Conservation (phyloP, 2,329 filamentous ascomycete species). For the Colletotrichum chlorophyti region DNA sequence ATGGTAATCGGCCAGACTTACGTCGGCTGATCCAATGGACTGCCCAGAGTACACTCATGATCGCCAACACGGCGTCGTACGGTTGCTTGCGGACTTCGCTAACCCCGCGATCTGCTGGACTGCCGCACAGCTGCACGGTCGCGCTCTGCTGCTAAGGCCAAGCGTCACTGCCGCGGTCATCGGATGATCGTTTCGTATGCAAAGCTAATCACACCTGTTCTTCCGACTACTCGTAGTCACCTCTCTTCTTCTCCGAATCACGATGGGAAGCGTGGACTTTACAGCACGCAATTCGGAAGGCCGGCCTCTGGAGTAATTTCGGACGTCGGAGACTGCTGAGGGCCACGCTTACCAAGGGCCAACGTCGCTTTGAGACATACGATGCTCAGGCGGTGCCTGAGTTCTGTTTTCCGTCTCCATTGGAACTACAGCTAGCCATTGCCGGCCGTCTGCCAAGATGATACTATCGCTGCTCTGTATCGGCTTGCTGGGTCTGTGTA, state of each 20-base stretch:
- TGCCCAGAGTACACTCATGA: background rate
- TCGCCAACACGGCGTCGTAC: constrained; percentile 4
- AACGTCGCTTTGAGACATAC: background rate
- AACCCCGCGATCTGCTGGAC: too few species aligned
- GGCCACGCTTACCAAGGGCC: background rate
- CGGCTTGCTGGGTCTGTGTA: constrained; percentile 22
- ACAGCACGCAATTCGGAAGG: too few species aligned
- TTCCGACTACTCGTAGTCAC: constrained; percentile 13
- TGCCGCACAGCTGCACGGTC: too few species aligned
- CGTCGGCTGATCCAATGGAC: background rate
- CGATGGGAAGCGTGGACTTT: background rate
- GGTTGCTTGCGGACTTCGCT: background rate
- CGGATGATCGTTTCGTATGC: constrained; percentile 28
- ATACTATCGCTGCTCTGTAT: constrained; percentile 22
- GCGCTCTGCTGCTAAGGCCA: too few species aligned
- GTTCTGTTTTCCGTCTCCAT: background rate
- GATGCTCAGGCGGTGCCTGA: background rate
- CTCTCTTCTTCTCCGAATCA: too few species aligned
- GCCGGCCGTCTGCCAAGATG: constrained; percentile 28
- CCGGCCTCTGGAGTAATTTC: background rate
- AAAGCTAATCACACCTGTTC: constrained; percentile 18
- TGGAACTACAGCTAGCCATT: background rate
- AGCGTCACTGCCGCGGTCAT: constrained; percentile 1
- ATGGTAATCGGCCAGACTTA: background rate
- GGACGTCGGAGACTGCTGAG: background rate